These are phyloP conservation scores for Cladosporium sp. DNA, from an alignment of 2,329 filamentous ascomycete species.

Conservation along the genomic window DNA sequence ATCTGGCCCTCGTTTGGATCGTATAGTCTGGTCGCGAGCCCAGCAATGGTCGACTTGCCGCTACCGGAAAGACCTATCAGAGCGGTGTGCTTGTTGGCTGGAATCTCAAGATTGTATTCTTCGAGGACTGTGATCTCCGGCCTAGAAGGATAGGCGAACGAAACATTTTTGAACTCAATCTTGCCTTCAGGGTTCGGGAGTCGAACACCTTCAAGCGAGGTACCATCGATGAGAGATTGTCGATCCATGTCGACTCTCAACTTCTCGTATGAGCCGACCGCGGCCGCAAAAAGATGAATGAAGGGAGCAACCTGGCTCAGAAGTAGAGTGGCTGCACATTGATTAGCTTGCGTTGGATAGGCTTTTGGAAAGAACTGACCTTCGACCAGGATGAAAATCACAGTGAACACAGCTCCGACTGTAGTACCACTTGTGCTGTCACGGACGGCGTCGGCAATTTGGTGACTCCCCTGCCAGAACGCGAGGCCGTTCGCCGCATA, in stretches of 20 bases:
- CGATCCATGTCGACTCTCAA: conserved; percentile 54
- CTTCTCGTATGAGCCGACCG: conserved; percentile 51
- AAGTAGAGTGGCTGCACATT: conserved; percentile 51
- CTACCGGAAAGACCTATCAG: conserved; percentile 80
- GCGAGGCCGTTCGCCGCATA: conserved; percentile 62
- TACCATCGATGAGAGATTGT: conserved; percentile 34
- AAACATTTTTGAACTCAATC: conserved; percentile 56
- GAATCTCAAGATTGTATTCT: conserved; percentile 58
- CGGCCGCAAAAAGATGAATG: conserved; percentile 45
- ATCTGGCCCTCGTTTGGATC: conserved; percentile 31
- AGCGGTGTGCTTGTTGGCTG: conserved; percentile 60
- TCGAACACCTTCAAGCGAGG: conserved; percentile 25
- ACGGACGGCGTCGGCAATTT: conserved; percentile 42
- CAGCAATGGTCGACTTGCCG: conserved; percentile 79
- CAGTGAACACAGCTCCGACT: conserved; percentile 47
- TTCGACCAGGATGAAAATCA: conserved; percentile 51
- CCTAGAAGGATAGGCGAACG: conserved; percentile 65
- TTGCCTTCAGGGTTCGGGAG: conserved; percentile 34
- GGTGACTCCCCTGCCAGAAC: conserved; percentile 60
- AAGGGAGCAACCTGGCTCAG: conserved; percentile 42
- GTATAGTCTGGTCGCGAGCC: conserved; percentile 44
- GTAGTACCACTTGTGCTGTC: conserved; percentile 20
- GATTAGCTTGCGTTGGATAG: conserved; percentile 41
- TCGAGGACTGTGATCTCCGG: conserved; percentile 51
- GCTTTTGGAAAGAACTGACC: not conserved